A percentile compares a stretch with the other conserved stretches of the same genome.
Evolutionary conservation across 768 basidiomycete species (phyloP).

Genomic region (Cantharellus anzutake): DNA sequence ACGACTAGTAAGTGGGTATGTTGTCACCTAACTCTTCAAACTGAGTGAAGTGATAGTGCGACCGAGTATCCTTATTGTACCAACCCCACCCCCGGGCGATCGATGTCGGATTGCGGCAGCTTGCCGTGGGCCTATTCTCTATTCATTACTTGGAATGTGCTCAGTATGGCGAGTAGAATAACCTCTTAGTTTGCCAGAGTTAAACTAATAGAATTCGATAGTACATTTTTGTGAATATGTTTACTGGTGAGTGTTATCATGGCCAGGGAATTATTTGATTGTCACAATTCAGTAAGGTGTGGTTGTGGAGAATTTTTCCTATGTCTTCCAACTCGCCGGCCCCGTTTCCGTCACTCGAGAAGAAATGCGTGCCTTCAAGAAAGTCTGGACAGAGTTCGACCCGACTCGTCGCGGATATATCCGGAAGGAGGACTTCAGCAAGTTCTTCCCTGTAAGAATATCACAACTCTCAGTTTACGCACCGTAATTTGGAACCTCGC

Average conservation of each 20-base stretch:
- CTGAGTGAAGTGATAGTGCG: constrained; percentile 28
- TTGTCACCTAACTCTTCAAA: background rate
- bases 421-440: constrained; percentile 44
- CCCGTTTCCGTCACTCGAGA: constrained; percentile 68
- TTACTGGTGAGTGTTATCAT: constrained; percentile 40
- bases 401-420: constrained; percentile 63
- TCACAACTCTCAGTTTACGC: background rate
- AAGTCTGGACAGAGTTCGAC: constrained; percentile 77
- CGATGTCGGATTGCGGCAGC: constrained; percentile 78
- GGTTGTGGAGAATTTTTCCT: constrained; percentile 89
- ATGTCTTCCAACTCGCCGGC: constrained; percentile 76
- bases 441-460: constrained; percentile 60
- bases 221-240: constrained; percentile 95
- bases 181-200: background rate
- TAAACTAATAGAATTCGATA: constrained; percentile 16
- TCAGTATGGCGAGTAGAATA: constrained; percentile 59
- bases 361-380: constrained; percentile 89
- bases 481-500: background rate
- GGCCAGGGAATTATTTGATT: background rate
- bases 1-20: constrained; percentile 57
- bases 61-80: constrained; percentile 69
- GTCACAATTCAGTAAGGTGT: constrained; percentile 32
- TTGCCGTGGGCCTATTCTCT: constrained; percentile 62
- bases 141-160: constrained; percentile 87
- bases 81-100: constrained; percentile 23